Evolutionary conservation across 2,329 filamentous ascomycete species (phyloP).

Genomic region (Colletotrichum gigasporum): DNA sequence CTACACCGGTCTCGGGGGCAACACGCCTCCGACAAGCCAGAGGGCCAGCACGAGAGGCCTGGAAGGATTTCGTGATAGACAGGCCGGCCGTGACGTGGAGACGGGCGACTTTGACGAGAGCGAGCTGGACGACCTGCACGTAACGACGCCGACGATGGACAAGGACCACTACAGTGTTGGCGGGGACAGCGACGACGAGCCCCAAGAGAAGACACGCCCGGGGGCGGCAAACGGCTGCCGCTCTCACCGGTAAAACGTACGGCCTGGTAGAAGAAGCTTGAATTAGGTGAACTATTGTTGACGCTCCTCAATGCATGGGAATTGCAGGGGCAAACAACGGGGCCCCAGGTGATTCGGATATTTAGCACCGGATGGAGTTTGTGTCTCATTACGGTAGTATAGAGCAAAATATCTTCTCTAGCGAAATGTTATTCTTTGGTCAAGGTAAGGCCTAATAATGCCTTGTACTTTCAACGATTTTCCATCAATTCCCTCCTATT

Average conservation of each 20-base stretch:
- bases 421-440: neutral
- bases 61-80: constrained; percentile 58
- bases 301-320: constrained; percentile 17
- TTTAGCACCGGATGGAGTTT: constrained; percentile 24
- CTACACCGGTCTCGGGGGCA: constrained; percentile 61
- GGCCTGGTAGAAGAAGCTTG: neutral
- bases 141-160: constrained; percentile 54
- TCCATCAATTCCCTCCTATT: neutral
- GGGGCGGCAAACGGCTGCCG: constrained; percentile 29
- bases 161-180: constrained; percentile 66
- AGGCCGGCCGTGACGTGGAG: constrained; percentile 63
- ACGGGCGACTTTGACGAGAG: constrained; percentile 73
- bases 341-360: neutral
- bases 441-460: neutral
- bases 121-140: constrained; percentile 69
- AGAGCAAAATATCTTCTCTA: constrained; percentile 4
- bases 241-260: constrained; percentile 9
- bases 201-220: constrained; percentile 37
- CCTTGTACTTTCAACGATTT: neutral
- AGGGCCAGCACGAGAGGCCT: constrained; percentile 44
- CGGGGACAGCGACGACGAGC: constrained; percentile 64
- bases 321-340: constrained; percentile 7
- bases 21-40: constrained; percentile 44
- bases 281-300: constrained; percentile 9
- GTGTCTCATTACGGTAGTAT: constrained; percentile 8